Evolutionary conservation across 306 rosid genomes (phyloP).

Genomic region (Mimosa pudica): DNA sequence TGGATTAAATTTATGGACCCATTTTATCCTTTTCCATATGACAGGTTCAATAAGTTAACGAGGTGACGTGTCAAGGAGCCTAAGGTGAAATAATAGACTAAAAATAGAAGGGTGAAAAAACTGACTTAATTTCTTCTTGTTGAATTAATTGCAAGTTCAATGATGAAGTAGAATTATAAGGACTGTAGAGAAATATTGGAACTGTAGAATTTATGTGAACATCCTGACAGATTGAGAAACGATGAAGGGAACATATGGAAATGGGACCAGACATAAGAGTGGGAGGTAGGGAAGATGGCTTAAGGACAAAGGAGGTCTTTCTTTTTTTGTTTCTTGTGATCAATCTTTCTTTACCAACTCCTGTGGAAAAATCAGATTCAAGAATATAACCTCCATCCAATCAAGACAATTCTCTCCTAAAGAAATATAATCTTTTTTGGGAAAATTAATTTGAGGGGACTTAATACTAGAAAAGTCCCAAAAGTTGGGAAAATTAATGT

Average conservation of each 20-base stretch:
- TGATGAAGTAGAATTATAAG: background rate
- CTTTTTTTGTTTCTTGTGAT: background rate
- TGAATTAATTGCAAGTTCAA: background rate
- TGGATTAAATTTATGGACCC: no score
- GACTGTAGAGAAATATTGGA: slow-evolving; percentile 13
- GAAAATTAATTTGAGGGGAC: no score
- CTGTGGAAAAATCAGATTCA: background rate
- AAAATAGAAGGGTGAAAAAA: background rate
- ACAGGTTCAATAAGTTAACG: background rate
- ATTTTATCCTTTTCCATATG: no score
- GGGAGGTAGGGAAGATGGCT: slow-evolving; percentile 50
- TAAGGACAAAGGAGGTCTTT: slow-evolving; percentile 48
- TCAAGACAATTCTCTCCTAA: background rate
- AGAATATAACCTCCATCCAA: background rate
- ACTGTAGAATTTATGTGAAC: slow-evolving; percentile 11
- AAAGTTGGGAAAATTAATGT: no score
- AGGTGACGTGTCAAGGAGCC: background rate
- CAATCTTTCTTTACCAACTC: background rate
- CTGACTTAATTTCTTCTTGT: background rate
- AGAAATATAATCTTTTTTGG: no score
- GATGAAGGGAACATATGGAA: slow-evolving; percentile 35
- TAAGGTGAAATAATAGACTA: background rate
- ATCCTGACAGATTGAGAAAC: background rate
- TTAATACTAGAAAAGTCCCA: no score
- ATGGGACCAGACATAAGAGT: slow-evolving; percentile 41